These are phyloP conservation scores for Penicillium taxi DNA, from an alignment of 495 filamentous ascomycete species.

Conservation along the genomic window DNA sequence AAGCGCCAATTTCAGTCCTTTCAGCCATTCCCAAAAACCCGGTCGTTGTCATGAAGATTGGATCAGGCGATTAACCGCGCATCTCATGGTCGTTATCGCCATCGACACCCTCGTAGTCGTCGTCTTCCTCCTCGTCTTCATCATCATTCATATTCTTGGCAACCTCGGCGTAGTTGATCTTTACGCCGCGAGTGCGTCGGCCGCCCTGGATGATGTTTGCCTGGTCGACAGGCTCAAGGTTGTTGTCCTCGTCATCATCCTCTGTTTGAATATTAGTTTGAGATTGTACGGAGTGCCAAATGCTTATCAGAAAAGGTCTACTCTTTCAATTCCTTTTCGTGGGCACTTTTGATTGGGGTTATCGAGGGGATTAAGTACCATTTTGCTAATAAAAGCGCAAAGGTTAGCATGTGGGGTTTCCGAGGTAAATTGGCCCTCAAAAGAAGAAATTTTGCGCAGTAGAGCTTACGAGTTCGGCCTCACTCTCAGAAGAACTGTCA, in stretches of 20 bases:
- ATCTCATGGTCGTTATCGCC: slow-evolving; percentile 37
- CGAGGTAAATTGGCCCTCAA: too few species aligned
- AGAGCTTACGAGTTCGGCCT: slow-evolving; percentile 53
- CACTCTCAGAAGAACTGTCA: slow-evolving; percentile 58
- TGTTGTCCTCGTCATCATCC: slow-evolving; percentile 71
- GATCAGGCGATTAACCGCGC: slow-evolving; percentile 32
- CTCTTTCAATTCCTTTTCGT: too few species aligned
- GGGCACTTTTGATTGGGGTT: too few species aligned
- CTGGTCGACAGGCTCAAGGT: slow-evolving; percentile 82
- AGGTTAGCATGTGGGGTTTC: too few species aligned
- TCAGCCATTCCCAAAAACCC: slow-evolving; percentile 14
- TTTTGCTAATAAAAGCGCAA: slow-evolving; percentile 32
- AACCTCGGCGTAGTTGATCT: slow-evolving; percentile 75
- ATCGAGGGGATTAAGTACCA: slow-evolving; percentile 10
- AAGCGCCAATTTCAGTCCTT: slow-evolving; percentile 13
- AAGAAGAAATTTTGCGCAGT: slow-evolving; percentile 1
- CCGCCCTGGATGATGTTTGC: slow-evolving; percentile 74
- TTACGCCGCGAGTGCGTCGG: slow-evolving; percentile 77
- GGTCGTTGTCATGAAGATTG: slow-evolving; percentile 11
- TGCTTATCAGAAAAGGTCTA: too few species aligned
- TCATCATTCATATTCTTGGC: slow-evolving; percentile 51
- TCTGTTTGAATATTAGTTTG: slow-evolving; percentile 16
- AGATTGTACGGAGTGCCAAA: too few species aligned
- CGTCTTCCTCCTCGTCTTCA: slow-evolving; percentile 66
- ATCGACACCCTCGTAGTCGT: slow-evolving; percentile 42